Base-by-base conservation (phyloP, 2,329 filamentous ascomycete genomes). In the Clonostachys solani region DNA sequence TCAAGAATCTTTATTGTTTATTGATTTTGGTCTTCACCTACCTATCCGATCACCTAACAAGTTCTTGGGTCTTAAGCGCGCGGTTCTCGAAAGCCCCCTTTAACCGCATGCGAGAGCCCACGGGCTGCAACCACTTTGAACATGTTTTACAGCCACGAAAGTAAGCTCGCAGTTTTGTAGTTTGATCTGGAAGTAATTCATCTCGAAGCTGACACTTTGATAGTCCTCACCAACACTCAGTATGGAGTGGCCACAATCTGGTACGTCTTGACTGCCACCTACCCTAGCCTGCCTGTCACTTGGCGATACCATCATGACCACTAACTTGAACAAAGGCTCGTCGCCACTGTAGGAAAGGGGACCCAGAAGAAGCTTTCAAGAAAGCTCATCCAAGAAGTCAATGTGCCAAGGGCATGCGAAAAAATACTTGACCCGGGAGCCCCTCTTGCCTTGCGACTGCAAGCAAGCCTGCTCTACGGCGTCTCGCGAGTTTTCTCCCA, bases 111-210 rank as follows among this genome's bases (percentile, higher is more conserved):
- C 23, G 7, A 29, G 23, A 29, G 23, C 23, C 23, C 5, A 10
- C 3, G 23, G 3, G 23, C 23, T 29, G 2, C 16, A 42, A 29
- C 3, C n/a, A 17, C 18, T 19, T 18, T 44, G 59, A 64, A 35
- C 56, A 96, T 96, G 92, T 96, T 96, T 64, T 97, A 96, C 72
- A 95, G 89, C 58, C 89, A 96, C 70, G 92, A 96, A 69, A 89
- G 92, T 94, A 73, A 62, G 84, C 35, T 12, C 18, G 17, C 36
- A 38, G 8, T 18, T 5, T 5, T 38, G 12, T n/a, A 18, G 7
- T n/a, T n/a, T 5, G 15, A 4, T 38, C 36, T 18, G 9, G 10
- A 38, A 38, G 12, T 10, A 7, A 33, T 2, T 12, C 6, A 1
- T 5, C 17, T 19, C 10, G 23, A 35, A 36, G 12, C 60, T 68